phyloP scores from a whole-genome alignment of 2,329 filamentous ascomycete species.

The Neurospora crassa region DNA sequence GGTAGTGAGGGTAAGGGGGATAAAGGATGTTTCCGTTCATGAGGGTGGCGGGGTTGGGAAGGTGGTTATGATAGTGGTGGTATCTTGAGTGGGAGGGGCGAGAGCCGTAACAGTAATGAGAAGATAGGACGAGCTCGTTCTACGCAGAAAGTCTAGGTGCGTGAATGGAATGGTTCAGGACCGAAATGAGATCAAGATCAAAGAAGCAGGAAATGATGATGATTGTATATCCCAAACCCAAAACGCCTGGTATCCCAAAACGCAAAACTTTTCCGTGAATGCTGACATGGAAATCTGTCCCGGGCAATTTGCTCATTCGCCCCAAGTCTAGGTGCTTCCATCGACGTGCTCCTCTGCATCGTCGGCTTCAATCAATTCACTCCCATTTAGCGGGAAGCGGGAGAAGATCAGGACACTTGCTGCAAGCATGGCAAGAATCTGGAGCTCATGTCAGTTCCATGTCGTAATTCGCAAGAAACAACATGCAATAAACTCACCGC shows the following conservation, averaged over 20 bases:
- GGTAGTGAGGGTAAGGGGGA: too few relatives aligned
- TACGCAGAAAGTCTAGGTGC: background rate
- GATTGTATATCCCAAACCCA: background rate
- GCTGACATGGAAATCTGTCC: background rate
- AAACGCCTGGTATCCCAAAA: background rate
- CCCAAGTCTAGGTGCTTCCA: background rate
- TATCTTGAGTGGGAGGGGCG: background rate
- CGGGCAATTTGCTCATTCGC: background rate
- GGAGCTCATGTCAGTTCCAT: constrained; percentile 6
- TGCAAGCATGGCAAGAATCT: constrained; percentile 43
- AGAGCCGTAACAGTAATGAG: background rate
- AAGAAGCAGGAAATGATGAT: background rate
- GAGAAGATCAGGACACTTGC: constrained; percentile 32
- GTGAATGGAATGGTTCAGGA: background rate
- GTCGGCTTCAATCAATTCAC: constrained; percentile 23
- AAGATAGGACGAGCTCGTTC: background rate
- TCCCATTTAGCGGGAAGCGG: constrained; percentile 31
- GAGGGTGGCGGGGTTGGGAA: background rate
- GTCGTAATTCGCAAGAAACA: background rate
- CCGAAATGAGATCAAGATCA: background rate
- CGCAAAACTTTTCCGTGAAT: background rate
- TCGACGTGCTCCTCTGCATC: constrained; percentile 4
- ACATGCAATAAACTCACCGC: constrained; percentile 34
- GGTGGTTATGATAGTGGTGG: background rate
- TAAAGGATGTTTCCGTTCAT: too few relatives aligned